Conservation (phyloP, 2,329 filamentous ascomycete species). For the Didymella sp. region DNA sequence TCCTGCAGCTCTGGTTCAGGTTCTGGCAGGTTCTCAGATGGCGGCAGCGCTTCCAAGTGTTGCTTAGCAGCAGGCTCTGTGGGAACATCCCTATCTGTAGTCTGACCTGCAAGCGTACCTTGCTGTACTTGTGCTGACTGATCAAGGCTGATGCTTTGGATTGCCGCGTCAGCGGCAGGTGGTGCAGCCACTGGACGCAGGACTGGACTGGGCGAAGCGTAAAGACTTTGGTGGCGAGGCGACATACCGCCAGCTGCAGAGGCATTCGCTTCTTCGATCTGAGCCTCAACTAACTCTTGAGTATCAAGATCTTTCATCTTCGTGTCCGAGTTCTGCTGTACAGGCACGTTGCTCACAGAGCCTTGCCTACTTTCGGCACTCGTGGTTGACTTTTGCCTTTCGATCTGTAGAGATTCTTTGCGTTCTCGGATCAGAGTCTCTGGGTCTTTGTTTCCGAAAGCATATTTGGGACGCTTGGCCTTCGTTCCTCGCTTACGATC, state of each 20-base stretch:
- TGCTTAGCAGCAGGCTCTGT: neutral
- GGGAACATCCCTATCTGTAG: neutral
- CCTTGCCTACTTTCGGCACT: conserved; percentile 18
- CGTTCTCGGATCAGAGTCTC: neutral
- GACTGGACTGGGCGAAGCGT: conserved; percentile 23
- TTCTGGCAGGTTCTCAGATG: neutral
- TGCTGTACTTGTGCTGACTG: neutral
- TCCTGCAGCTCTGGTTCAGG: neutral
- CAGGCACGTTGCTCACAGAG: neutral
- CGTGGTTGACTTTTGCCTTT: conserved; percentile 23
- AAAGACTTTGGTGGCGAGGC: conserved; percentile 30
- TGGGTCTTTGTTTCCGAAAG: neutral
- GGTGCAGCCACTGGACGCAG: neutral
- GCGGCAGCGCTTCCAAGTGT: neutral
- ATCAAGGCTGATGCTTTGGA: neutral
- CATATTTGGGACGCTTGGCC: conserved; percentile 37
- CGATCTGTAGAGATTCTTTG: neutral
- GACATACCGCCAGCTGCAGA: conserved; percentile 18
- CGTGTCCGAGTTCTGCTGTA: conserved; percentile 5
- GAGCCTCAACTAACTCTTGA: neutral
- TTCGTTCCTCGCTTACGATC: conserved; percentile 18
- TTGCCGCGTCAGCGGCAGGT: neutral
- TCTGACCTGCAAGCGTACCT: neutral
- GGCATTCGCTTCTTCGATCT: neutral
- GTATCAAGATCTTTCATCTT: conserved; percentile 11